These are phyloP conservation scores for Saccharum hybrid DNA, from an alignment of 202 grass and related monocot species.

Conservation along the genomic window DNA sequence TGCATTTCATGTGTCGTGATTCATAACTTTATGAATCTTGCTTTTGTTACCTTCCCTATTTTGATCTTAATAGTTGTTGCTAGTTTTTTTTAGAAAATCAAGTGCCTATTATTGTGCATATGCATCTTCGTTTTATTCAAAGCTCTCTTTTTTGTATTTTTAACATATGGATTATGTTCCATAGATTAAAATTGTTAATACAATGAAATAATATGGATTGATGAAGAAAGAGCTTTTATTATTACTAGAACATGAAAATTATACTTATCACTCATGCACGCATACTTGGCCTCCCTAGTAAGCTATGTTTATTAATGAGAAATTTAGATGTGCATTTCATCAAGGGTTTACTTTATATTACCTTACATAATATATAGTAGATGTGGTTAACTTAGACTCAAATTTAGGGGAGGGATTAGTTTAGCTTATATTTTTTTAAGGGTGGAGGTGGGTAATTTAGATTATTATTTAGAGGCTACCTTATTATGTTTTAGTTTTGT, in stretches of 20 bases:
- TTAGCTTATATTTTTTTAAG: background rate
- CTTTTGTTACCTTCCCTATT: background rate
- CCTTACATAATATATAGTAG: background rate
- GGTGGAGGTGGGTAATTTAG: background rate
- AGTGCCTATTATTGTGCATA: background rate
- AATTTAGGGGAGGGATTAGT: background rate
- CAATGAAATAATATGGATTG: background rate
- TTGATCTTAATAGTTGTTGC: background rate
- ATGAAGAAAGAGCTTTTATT: background rate
- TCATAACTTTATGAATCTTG: background rate
- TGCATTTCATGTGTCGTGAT: background rate
- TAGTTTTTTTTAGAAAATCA: background rate
- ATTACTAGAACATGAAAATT: background rate
- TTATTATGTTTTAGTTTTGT: background rate
- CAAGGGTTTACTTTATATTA: background rate
- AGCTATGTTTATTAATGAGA: background rate
- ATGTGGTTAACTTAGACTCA: background rate
- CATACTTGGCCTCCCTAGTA: background rate
- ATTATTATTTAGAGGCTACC: background rate
- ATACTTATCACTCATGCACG: background rate
- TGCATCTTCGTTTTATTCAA: background rate
- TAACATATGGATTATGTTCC: no score
- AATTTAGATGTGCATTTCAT: background rate
- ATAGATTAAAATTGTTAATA: no score
- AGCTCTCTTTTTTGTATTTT: background rate